A percentile compares a stretch with the other conserved stretches of the same genome.
Evolutionary conservation across 306 rosid species (phyloP).

Genomic region (Castanopsis chinensis): DNA sequence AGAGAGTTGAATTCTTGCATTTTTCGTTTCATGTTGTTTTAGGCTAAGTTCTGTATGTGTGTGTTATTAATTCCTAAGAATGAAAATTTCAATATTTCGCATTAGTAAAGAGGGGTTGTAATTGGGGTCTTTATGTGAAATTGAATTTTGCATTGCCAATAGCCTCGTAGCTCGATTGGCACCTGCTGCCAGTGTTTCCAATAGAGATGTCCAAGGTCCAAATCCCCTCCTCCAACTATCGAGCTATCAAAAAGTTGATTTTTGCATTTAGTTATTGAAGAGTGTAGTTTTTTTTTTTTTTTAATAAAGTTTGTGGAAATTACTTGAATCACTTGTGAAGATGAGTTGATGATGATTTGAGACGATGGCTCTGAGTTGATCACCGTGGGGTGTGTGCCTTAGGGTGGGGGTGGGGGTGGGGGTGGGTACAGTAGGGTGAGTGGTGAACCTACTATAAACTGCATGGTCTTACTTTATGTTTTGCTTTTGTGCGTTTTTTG

Average conservation of each 20-base stretch:
- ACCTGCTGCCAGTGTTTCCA: too few relatives aligned
- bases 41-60: neutral
- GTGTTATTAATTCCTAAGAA: too few relatives aligned
- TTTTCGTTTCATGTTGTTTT: neutral
- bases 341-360: neutral
- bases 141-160: neutral
- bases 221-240: too few relatives aligned
- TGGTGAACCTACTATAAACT: too few relatives aligned
- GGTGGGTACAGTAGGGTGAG: too few relatives aligned
- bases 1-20: neutral
- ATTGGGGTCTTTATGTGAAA: neutral
- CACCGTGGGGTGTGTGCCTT: too few relatives aligned
- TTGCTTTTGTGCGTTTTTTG: slow-evolving; percentile 10
- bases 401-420: too few relatives aligned
- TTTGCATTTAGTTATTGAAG: neutral
- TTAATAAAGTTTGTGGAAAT: neutral
- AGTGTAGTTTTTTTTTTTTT: neutral
- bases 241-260: neutral
- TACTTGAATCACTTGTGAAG: neutral
- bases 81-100: neutral
- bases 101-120: neutral
- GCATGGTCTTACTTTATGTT: neutral
- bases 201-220: too few relatives aligned
- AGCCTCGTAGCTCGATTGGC: too few relatives aligned
- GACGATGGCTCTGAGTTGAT: too few relatives aligned